Percentiles rank a stretch among this genome's conserved stretches.
These are phyloP conservation scores for Dalbergia cultrata DNA, from an alignment of 306 rosid species.

Conservation along the genomic window DNA sequence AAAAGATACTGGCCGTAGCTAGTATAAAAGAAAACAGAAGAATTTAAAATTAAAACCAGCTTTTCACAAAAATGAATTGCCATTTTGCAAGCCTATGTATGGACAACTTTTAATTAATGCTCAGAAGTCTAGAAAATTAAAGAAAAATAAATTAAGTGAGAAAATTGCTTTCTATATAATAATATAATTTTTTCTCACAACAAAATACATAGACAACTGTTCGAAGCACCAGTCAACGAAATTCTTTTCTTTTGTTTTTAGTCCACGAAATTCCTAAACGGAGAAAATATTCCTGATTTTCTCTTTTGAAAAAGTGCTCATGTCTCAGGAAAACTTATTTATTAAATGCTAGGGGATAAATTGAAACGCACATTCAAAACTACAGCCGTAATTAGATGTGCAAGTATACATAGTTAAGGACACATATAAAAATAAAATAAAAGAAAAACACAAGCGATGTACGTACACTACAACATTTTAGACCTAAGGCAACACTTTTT, in stretches of 20 bases:
- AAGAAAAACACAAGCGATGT: too few relatives aligned
- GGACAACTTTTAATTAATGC: slow-evolving; percentile 2
- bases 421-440: too few relatives aligned
- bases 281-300: background rate
- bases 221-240: background rate
- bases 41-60: background rate
- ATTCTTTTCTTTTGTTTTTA: background rate
- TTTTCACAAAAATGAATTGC: background rate
- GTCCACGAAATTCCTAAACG: background rate
- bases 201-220: background rate
- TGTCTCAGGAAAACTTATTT: background rate
- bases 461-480: too few relatives aligned
- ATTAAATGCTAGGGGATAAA: background rate
- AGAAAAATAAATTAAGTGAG: background rate
- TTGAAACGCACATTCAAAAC: background rate
- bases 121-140: background rate
- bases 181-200: background rate
- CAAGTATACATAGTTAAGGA: background rate
- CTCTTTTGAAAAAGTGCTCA: background rate
- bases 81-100: slow-evolving; percentile 4
- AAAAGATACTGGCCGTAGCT: too few relatives aligned
- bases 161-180: background rate
- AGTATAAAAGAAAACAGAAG: background rate
- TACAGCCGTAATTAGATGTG: background rate
- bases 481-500: too few relatives aligned